Base-by-base conservation (phyloP, 2,329 filamentous ascomycete genomes). In the Pseudogymnoascus sp. region DNA sequence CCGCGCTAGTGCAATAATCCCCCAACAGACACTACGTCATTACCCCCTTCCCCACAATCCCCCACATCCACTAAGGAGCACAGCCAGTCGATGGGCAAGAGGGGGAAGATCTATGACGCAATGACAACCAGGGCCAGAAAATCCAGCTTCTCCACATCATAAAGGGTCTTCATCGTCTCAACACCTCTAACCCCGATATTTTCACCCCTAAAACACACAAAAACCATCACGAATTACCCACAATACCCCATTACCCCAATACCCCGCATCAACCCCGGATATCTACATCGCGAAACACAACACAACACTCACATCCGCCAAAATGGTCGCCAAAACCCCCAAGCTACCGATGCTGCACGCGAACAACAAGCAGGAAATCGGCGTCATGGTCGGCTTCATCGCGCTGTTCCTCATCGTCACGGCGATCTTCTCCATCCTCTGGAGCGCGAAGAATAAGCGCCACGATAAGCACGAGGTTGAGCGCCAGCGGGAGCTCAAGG, bases 401-500 rank as follows among this genome's bases (percentile, higher is more conserved):
- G 31, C 35, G 8, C 19, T 60, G 31, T 60, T 60, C 22, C 2
- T 41, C 4, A 40, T 40, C 6, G 59, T 60, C 4, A 26, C 38
- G 8, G 16, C 19, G 24, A 2, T 60, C 12, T 60, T 60, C 72
- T 73, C 65, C 59, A 72, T 38, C 33, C 24, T 60, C 33, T 60
- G 38, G 59, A 60, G 14, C 24, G 8, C 38, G 16, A 60, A 60
- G 35, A 60, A 60, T 35, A 60, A 26, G 59, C 59, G 59, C 5
- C 33, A 60, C 4, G 38, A 38, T 10, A 26, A 14, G 33, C 7
- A 26, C 3, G 59, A 60, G 59, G 35, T 40, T 40, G 59, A 60
- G 6, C 59, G 59, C 35, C 59, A 38, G 16, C 10, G 19, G 22
- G 59, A n/a, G 7, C 31, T 60, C 6, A 37, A 60, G 16, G 33